Percentiles rank a stretch among this genome's conserved stretches.
phyloP scores from a whole-genome alignment of 78 protist species.

The Protostelium mycophagum region DNA sequence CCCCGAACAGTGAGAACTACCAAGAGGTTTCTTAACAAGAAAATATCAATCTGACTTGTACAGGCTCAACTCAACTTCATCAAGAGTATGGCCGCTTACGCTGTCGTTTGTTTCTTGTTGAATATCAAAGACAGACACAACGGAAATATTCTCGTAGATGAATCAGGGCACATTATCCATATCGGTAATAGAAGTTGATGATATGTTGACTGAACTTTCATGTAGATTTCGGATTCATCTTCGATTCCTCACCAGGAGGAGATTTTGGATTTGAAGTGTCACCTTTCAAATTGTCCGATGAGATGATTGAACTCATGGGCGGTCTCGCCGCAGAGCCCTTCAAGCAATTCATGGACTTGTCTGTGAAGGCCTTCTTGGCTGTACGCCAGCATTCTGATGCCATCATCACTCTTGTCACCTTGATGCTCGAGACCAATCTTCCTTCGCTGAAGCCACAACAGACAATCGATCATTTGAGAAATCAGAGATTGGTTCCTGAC shows the following conservation, averaged over 20 bases:
- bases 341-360: conserved; percentile 64
- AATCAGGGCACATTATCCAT: conserved; percentile 85
- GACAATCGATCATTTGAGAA: conserved; percentile 56
- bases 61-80: conserved; percentile 80
- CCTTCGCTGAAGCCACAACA: conserved; percentile 73
- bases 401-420: conserved; percentile 58
- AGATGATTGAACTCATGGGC: conserved; percentile 84
- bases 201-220: not conserved
- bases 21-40: conserved; percentile 12
- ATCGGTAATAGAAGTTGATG: conserved; percentile 36
- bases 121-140: conserved; percentile 90
- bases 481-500: conserved; percentile 60
- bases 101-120: conserved; percentile 78
- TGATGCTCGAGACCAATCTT: conserved; percentile 75
- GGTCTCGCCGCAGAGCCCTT: conserved; percentile 79
- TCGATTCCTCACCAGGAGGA: conserved; percentile 86
- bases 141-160: conserved; percentile 83
- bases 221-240: conserved; percentile 82
- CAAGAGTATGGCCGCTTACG: conserved; percentile 81
- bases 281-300: conserved; percentile 87
- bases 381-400: conserved; percentile 70
- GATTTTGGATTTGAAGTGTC: conserved; percentile 77
- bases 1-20: conserved; percentile 43
- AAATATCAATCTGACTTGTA: not conserved
- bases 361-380: conserved; percentile 71